A percentile compares a stretch with the other conserved stretches of the same genome.
phyloP scores from a whole-genome alignment of 257 asterid genomes.

The Scutellaria minor region DNA sequence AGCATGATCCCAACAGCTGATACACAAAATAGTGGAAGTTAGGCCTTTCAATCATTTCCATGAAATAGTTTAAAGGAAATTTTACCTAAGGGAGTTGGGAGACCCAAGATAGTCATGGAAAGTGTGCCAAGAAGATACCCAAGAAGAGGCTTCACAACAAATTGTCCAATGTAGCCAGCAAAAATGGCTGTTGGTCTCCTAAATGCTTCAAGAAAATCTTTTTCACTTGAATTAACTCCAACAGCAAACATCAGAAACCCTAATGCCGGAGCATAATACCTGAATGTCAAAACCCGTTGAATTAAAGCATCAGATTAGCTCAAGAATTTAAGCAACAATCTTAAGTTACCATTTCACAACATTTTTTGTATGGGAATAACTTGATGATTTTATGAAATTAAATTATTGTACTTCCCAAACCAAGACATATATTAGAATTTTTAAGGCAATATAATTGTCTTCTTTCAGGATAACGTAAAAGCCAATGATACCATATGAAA shows the following conservation, averaged over 20 bases:
- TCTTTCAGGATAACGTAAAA: not conserved
- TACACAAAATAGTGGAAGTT: constrained; percentile 36
- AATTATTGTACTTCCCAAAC: not conserved
- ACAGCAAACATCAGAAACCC: constrained; percentile 99
- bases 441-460: constrained; percentile 2
- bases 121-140: constrained; percentile 84
- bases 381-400: not conserved
- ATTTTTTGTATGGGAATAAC: not conserved
- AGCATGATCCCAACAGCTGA: constrained; percentile 95
- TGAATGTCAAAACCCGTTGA: constrained; percentile 44
- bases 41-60: constrained; percentile 28
- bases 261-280: constrained; percentile 97
- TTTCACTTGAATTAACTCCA: constrained; percentile 92
- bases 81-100: constrained; percentile 83
- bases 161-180: constrained; percentile 86
- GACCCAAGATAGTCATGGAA: constrained; percentile 67
- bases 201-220: constrained; percentile 93
- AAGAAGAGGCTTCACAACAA: constrained; percentile 80
- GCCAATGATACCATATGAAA: not conserved
- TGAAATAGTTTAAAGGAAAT: not conserved
- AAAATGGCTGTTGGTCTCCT: constrained; percentile 68
- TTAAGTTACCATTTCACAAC: too few species aligned
- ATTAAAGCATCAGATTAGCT: constrained; percentile 25
- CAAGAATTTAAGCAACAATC: not conserved
- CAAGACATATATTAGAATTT: not conserved